Base-by-base conservation (phyloP, 371 early-diverging fungal genomes). In the Chytridium lagenaria region DNA sequence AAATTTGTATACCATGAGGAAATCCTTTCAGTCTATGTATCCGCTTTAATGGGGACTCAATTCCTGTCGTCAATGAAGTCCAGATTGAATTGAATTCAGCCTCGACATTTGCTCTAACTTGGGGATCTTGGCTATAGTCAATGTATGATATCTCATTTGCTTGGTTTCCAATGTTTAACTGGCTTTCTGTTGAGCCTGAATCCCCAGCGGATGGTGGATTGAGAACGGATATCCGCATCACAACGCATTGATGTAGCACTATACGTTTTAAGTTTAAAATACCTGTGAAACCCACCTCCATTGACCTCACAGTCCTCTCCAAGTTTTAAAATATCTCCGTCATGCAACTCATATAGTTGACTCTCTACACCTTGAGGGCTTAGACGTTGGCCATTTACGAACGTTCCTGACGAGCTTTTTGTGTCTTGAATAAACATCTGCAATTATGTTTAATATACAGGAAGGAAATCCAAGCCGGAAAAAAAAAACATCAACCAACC, bases 231-330 rank as follows among this genome's bases (percentile, higher is more conserved):
- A 78, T 63, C 36, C 67, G 68, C 65, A 75, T 67, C 15, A 67
- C 33, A 0, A 78, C 74, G 55, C 74, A 71, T 52, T 72, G 73
- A 76, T 76, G 76, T n/a, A 76, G 36, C 15, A 78, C 79, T 61
- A 36, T 15, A 55, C 26, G n/a, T 22, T 28, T 15, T 15, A 22
- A 28, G 33, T 59, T 63, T 63, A 26, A 31, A 37, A 34, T 3
- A 70, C 2, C 26, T 34, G 49, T 10, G 16, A 52, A 0, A 34
- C 50, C 44, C 59, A 77, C 78, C 77, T 67, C 83, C 83, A 67
- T 75, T 73, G 10, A 80, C 79, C 38, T 80, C 79, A 50, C 80
- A 84, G 67, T 84, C 85, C 57, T 84, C 83, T 19, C 85, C 85
- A 52, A 84, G 64, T n/a, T 67, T 50, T 34, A 84, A 73, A 0